Conservation (phyloP, 768 basidiomycete species). For the Lactifluus echinatus region DNA sequence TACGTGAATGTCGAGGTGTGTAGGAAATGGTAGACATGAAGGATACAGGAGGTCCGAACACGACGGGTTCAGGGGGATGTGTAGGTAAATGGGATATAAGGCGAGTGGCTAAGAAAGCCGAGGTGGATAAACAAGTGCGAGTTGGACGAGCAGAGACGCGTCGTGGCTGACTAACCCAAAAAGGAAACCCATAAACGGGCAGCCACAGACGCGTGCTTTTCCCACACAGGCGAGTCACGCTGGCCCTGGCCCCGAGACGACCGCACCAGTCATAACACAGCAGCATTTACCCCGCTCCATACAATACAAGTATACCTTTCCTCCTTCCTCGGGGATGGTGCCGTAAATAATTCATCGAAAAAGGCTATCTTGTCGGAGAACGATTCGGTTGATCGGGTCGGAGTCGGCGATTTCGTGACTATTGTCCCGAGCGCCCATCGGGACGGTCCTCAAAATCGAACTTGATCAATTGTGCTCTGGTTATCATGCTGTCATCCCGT, state of each 20-base stretch:
- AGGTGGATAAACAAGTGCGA: conserved; percentile 1
- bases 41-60: too few species aligned
- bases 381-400: too few species aligned
- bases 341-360: too few species aligned
- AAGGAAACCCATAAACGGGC: conserved; percentile 2
- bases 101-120: neutral
- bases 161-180: neutral
- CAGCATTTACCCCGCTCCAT: too few species aligned
- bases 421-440: neutral
- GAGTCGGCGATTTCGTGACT: too few species aligned
- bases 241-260: neutral
- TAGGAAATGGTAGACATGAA: conserved; percentile 12
- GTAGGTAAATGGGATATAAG: neutral
- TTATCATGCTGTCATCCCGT: neutral
- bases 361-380: too few species aligned
- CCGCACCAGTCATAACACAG: neutral
- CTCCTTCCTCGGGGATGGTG: too few species aligned
- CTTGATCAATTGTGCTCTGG: neutral
- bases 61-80: neutral
- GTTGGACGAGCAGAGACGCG: conserved; percentile 3
- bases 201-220: conserved; percentile 17
- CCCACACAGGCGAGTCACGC: too few species aligned
- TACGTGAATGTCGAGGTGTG: conserved; percentile 21
- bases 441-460: neutral
- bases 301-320: too few species aligned